Percentiles rank a stretch among this genome's conserved stretches.
Evolutionary conservation across 176 grass and related monocot genomes (phyloP).

Genomic region (Zea luxurians): DNA sequence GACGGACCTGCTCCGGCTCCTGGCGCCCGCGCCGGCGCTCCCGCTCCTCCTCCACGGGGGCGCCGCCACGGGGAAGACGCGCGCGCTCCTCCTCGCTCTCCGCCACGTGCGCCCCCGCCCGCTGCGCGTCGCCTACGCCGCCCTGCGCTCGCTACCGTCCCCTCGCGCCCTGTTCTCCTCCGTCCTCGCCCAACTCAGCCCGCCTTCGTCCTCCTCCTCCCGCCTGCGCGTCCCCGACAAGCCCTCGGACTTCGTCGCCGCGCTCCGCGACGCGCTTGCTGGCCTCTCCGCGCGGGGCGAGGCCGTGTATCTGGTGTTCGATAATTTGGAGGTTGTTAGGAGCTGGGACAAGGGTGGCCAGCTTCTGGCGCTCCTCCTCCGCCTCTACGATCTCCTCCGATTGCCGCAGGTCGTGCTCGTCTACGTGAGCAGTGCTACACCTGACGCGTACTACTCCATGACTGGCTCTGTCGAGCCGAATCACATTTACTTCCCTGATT

Average conservation of each 20-base stretch:
- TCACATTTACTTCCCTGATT: slow-evolving; percentile 76
- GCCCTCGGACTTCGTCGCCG: slow-evolving; percentile 69
- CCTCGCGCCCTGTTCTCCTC: slow-evolving; percentile 53
- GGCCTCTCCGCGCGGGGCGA: slow-evolving; percentile 29
- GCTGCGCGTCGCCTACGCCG: slow-evolving; percentile 49
- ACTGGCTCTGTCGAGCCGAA: slow-evolving; percentile 71
- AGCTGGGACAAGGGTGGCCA: slow-evolving; percentile 67
- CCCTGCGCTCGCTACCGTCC: slow-evolving; percentile 65
- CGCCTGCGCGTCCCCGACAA: slow-evolving; percentile 57
- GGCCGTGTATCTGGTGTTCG: slow-evolving; percentile 74
- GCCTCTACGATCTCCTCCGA: slow-evolving; percentile 62
- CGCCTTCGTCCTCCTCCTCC: slow-evolving; percentile 35
- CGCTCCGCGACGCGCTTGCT: slow-evolving; percentile 57
- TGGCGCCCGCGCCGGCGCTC: slow-evolving; percentile 60
- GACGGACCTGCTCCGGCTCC: slow-evolving; percentile 59
- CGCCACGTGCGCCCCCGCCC: slow-evolving; percentile 49
- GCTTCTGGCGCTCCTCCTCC: slow-evolving; percentile 61
- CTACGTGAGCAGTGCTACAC: slow-evolving; percentile 75
- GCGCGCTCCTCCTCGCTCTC: slow-evolving; percentile 63
- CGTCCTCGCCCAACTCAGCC: slow-evolving; percentile 57
- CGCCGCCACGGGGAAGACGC: slow-evolving; percentile 73
- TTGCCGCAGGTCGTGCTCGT: slow-evolving; percentile 62
- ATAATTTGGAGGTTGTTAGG: slow-evolving; percentile 70
- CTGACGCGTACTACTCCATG: slow-evolving; percentile 74
- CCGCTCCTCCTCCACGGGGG: slow-evolving; percentile 69